Conservation (phyloP, 2,329 filamentous ascomycete species). For the Sarocladiaceae sp. region DNA sequence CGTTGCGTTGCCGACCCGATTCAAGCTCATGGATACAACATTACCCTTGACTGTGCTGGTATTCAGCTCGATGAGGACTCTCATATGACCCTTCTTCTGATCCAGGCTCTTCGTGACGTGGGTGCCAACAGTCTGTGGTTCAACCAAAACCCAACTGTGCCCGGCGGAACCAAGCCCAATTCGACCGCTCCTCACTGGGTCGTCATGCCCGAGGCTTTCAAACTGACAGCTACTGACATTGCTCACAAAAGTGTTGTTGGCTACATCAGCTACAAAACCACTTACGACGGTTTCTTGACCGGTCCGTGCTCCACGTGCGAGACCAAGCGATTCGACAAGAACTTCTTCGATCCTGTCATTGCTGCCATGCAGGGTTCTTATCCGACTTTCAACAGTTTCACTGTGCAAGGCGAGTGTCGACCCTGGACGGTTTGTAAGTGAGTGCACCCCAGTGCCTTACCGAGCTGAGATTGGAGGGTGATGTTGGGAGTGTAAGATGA, state of each 20-base stretch:
- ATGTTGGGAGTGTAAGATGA: no score
- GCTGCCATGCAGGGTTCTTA: slow-evolving; percentile 31
- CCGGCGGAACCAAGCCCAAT: slow-evolving; percentile 22
- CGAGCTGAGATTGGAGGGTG: no score
- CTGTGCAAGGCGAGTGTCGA: slow-evolving; percentile 29
- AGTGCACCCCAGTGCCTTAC: no score
- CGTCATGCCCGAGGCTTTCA: slow-evolving; percentile 32
- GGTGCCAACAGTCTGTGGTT: slow-evolving; percentile 33
- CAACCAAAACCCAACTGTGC: slow-evolving; percentile 32
- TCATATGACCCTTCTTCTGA: slow-evolving; percentile 32
- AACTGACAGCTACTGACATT: slow-evolving; percentile 26
- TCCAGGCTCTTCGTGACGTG: slow-evolving; percentile 31
- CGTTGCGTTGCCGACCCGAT: slow-evolving; percentile 25
- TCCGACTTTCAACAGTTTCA: slow-evolving; percentile 31
- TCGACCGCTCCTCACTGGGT: slow-evolving; percentile 25
- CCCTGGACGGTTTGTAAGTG: slow-evolving; percentile 32
- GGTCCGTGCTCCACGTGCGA: slow-evolving; percentile 31
- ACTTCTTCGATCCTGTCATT: slow-evolving; percentile 31
- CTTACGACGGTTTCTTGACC: slow-evolving; percentile 29
- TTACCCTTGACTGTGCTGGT: slow-evolving; percentile 30
- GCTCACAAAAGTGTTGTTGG: slow-evolving; percentile 26
- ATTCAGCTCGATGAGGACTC: slow-evolving; percentile 31
- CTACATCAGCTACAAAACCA: slow-evolving; percentile 29
- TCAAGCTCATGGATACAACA: slow-evolving; percentile 28
- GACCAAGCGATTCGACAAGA: slow-evolving; percentile 26